A percentile compares a stretch with the other conserved stretches of the same genome.
phyloP scores from a whole-genome alignment of 495 filamentous ascomycete species.

The Lasiosphaeria ovina region DNA sequence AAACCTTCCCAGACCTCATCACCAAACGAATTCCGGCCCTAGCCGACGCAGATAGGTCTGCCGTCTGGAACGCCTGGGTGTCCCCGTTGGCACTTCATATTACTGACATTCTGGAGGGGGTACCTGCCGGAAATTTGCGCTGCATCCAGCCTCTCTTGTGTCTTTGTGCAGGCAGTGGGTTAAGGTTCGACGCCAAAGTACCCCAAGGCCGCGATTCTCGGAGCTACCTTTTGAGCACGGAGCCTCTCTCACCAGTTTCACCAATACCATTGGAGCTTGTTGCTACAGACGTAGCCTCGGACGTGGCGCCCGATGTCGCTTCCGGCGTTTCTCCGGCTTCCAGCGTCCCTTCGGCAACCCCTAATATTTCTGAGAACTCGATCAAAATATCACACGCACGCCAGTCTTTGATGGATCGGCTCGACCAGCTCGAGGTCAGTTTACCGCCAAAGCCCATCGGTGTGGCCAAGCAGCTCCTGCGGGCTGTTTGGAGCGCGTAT shows the following conservation, averaged over 20 bases:
- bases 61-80: constrained; percentile 28
- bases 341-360: background rate
- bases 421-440: constrained; percentile 29
- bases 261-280: background rate
- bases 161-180: constrained; percentile 33
- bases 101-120: constrained; percentile 20
- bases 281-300: background rate
- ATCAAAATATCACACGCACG: constrained; percentile 29
- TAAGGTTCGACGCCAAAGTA: constrained; percentile 29
- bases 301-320: too few relatives aligned
- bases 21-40: constrained; percentile 24
- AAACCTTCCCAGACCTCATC: constrained; percentile 32
- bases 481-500: constrained; percentile 33
- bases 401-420: constrained; percentile 25
- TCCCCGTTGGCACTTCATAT: constrained; percentile 29
- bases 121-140: constrained; percentile 23
- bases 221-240: constrained; percentile 19
- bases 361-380: constrained; percentile 16
- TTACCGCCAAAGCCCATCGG: constrained; percentile 35
- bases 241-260: background rate
- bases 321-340: too few relatives aligned
- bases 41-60: constrained; percentile 13
- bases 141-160: constrained; percentile 36
- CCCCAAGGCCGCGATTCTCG: constrained; percentile 15
- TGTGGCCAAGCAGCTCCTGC: constrained; percentile 33